Percentiles rank a stretch among this genome's conserved stretches.
phyloP scores from a whole-genome alignment of 1,139 yeast genomes.

The Blastobotrys persicus region DNA sequence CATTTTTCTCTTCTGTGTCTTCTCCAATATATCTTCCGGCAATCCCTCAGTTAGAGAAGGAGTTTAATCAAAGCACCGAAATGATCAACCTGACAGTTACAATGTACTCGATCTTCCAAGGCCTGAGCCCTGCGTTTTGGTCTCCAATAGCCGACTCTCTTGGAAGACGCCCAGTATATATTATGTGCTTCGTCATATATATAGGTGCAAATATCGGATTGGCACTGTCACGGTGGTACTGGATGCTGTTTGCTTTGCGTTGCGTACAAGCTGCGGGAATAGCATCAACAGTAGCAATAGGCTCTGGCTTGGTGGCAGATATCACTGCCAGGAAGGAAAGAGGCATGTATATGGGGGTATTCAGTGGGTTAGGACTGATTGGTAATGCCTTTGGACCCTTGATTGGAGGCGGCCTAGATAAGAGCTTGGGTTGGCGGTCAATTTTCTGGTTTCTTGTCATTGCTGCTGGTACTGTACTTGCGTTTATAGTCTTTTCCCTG shows the following conservation, averaged over 20 bases:
- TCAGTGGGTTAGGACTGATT: slow-evolving; percentile 59
- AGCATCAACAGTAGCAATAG: slow-evolving; percentile 66
- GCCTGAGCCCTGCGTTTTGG: slow-evolving; percentile 61
- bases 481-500: slow-evolving; percentile 37
- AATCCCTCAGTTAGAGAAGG: slow-evolving; percentile 49
- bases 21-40: slow-evolving; percentile 76
- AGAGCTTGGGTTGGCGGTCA: slow-evolving; percentile 67
- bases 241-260: slow-evolving; percentile 54
- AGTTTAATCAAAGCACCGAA: slow-evolving; percentile 54
- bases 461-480: slow-evolving; percentile 49
- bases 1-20: slow-evolving; percentile 63
- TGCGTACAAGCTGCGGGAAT: slow-evolving; percentile 69
- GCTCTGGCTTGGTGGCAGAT: slow-evolving; percentile 68
- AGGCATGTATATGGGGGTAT: slow-evolving; percentile 62
- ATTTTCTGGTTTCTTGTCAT: slow-evolving; percentile 73
- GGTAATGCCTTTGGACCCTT: slow-evolving; percentile 79
- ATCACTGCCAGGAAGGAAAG: slow-evolving; percentile 58
- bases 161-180: slow-evolving; percentile 67
- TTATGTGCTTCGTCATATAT: slow-evolving; percentile 52
- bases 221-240: slow-evolving; percentile 54
- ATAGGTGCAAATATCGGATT: slow-evolving; percentile 59
- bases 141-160: slow-evolving; percentile 62
- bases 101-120: slow-evolving; percentile 68
- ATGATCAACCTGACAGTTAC: slow-evolving; percentile 66
- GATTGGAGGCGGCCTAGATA: slow-evolving; percentile 64